phyloP scores from a whole-genome alignment of 331 rosid genomes.

The Quercus phellos region DNA sequence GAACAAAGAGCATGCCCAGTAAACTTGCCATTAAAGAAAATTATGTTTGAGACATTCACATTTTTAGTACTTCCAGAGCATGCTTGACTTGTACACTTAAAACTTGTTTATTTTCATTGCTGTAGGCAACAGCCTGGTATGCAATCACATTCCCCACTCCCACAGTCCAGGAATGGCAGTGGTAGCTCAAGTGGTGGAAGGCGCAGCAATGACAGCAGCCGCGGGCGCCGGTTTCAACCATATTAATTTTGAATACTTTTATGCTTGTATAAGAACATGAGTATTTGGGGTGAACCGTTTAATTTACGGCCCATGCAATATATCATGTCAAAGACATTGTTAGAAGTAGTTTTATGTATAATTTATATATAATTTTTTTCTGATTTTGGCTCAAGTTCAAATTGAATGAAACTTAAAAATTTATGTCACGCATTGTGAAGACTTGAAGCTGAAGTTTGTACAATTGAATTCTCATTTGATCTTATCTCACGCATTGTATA shows the following conservation, averaged over 20 bases:
- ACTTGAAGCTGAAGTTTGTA: not conserved
- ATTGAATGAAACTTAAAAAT: not conserved
- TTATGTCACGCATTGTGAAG: not conserved
- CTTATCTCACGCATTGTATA: not conserved
- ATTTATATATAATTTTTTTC: not conserved
- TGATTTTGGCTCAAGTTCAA: not conserved
- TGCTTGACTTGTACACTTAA: not conserved
- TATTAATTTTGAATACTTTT: constrained; percentile 28
- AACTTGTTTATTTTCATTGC: constrained; percentile 2
- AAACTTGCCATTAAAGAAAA: not conserved
- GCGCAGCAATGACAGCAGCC: constrained; percentile 29
- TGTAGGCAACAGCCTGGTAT: constrained; percentile 55
- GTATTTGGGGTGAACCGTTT: not conserved
- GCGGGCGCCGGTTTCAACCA: constrained; percentile 58
- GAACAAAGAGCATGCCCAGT: not conserved
- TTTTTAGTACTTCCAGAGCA: not conserved
- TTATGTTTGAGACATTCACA: not conserved
- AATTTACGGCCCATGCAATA: not conserved
- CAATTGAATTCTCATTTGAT: not conserved
- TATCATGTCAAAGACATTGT: not conserved
- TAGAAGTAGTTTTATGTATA: not conserved
- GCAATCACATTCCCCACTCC: constrained; percentile 36
- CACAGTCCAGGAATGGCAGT: constrained; percentile 30
- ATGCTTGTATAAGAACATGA: not conserved
- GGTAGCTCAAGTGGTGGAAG: constrained; percentile 53